Evolutionary conservation across 805 yeast species (phyloP), one percentile per base, ranked within the genome.

Genomic region (Myxozyma neotropica): DNA sequence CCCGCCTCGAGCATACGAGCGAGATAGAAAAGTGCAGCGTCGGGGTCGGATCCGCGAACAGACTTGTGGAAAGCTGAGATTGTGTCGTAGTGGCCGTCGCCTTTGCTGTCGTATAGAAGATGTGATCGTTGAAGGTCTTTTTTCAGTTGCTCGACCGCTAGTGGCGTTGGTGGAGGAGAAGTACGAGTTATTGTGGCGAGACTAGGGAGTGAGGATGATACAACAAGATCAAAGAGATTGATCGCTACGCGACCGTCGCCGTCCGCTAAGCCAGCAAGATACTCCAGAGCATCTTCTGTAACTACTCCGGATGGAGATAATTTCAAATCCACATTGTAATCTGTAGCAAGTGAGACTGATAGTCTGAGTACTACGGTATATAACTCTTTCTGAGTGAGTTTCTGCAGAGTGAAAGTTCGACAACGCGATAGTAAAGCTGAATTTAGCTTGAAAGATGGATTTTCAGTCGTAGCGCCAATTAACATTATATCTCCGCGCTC

Each of bases 391-490:
- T 67, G 61, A 0, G 72, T 70, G 31, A 91, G 77, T 58, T 81
- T 80, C 47, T 81, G 77, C 61, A 94, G 75, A 4, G 85, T 85
- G 70, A 91, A 88, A 0, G 90, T 83, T 58, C 91, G 86, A 69
- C 96, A 89, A 58, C 99, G 75, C 4, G 96, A 89, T 27, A 90
- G 71, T 35, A 94, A 75, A 0, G 98, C 97, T 55, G 87, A 83
- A 61, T 91, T 85, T 43, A 94, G 74, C 67, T 89, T 86, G 68
- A 87, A 86, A 49, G 88, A 84, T 3, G 97, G 97, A 70, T 94
- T 94, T 71, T 94, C 99, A 0, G 98, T 92, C 0, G 99, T 94
- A n/a, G 98, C 97, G 4, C 99, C 99, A 53, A 93, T 84, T 44
- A 94, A 78, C 1, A 85, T 83, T 45, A 92, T 83, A 54, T 83